These are phyloP conservation scores for Lachancea dasiensis DNA, from an alignment of 805 yeast species.

Conservation along the genomic window DNA sequence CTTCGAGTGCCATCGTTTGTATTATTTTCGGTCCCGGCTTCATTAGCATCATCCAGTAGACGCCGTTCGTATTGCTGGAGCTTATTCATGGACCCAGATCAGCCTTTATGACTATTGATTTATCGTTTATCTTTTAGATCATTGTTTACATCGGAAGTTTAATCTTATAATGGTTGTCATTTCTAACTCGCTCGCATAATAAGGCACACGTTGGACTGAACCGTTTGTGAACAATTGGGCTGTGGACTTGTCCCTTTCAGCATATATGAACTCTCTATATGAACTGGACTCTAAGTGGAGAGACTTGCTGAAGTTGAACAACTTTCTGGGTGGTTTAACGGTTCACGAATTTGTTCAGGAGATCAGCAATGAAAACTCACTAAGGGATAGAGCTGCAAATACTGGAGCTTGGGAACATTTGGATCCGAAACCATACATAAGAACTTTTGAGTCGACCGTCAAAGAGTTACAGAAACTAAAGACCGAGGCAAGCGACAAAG, in stretches of 20 bases:
- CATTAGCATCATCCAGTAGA: neutral
- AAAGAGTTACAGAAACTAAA: constrained; percentile 60
- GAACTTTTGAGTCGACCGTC: constrained; percentile 84
- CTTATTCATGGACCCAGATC: constrained; percentile 3
- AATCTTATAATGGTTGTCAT: neutral
- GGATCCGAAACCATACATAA: constrained; percentile 91
- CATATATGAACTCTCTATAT: constrained; percentile 40
- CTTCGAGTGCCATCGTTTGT: neutral
- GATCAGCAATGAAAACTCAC: constrained; percentile 56
- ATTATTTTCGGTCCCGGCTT: neutral
- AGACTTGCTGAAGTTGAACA: constrained; percentile 49
- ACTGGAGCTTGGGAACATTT: constrained; percentile 29
- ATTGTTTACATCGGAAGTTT: neutral
- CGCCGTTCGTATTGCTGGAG: constrained; percentile 3
- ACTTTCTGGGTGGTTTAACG: constrained; percentile 61
- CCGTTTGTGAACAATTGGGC: neutral
- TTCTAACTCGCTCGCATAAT: too few relatives aligned
- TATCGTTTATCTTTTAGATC: too few relatives aligned
- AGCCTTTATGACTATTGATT: too few relatives aligned
- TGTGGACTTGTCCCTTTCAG: too few relatives aligned
- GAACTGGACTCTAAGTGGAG: constrained; percentile 61
- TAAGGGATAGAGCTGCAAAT: constrained; percentile 11
- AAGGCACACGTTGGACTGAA: too few relatives aligned
- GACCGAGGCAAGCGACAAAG: constrained; percentile 48
- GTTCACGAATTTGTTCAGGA: constrained; percentile 78